A percentile compares a stretch with the other conserved stretches of the same genome.
Conservation (phyloP, 176 grass and related monocot species). For the Microstegium vimineum region DNA sequence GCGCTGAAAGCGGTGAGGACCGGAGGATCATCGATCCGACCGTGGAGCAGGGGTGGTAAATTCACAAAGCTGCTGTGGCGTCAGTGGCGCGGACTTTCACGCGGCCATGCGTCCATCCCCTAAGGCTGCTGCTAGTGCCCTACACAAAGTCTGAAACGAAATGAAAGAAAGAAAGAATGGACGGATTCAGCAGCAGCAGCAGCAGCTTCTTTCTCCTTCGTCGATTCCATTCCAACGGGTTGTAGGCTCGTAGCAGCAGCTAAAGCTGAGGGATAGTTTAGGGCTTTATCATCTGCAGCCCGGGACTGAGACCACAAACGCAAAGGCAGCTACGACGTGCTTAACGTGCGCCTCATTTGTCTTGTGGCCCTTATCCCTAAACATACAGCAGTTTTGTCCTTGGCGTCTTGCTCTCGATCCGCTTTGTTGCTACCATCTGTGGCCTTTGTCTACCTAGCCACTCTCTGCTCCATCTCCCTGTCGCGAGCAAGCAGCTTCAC, state of each 20-base stretch:
- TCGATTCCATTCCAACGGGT: slow-evolving; percentile 13
- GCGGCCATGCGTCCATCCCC: too few species aligned
- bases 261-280: slow-evolving; percentile 24
- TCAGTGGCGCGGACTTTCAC: slow-evolving; percentile 50
- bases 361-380: slow-evolving; percentile 66
- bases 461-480: not conserved
- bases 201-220: slow-evolving; percentile 12
- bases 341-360: slow-evolving; percentile 49
- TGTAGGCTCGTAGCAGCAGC: not conserved
- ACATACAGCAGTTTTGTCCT: slow-evolving; percentile 46
- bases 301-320: not conserved
- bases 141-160: too few species aligned
- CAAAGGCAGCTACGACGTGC: slow-evolving; percentile 20
- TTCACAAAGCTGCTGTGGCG: slow-evolving; percentile 37
- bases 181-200: too few species aligned
- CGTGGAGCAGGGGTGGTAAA: not conserved
- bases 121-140: too few species aligned
- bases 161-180: too few species aligned
- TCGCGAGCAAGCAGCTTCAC: not conserved
- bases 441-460: slow-evolving; percentile 4
- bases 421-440: slow-evolving; percentile 33
- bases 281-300: slow-evolving; percentile 7
- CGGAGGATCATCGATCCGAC: not conserved
- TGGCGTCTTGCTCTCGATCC: slow-evolving; percentile 35
- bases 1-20: slow-evolving; percentile 38